Evolutionary conservation across 2,329 filamentous ascomycete genomes (phyloP).

Genomic region (Cryphonectria radicalis): DNA sequence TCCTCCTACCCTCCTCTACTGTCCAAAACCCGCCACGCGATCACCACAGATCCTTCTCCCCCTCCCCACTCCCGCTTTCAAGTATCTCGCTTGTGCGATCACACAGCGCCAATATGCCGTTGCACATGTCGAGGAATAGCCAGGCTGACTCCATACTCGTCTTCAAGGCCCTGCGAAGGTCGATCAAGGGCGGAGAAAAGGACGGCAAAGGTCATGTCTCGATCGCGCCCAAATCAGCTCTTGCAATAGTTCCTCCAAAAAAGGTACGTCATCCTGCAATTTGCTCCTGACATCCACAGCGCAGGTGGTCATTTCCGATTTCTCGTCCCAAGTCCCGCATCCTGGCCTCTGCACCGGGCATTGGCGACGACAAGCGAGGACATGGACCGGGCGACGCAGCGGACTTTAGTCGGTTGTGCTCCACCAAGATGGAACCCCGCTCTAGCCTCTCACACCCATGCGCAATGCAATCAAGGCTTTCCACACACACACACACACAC

Average conservation of each 20-base stretch:
- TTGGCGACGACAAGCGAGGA: constrained; percentile 14
- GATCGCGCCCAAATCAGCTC: constrained; percentile 81
- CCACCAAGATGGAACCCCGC: constrained; percentile 24
- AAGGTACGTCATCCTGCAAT: constrained; percentile 65
- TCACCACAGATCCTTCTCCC: not conserved
- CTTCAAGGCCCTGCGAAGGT: constrained; percentile 77
- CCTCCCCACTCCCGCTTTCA: not conserved
- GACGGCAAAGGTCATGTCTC: constrained; percentile 70
- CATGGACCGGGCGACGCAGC: constrained; percentile 14
- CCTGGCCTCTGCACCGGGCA: constrained; percentile 11
- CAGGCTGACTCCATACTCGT: constrained; percentile 50
- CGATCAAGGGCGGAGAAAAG: constrained; percentile 87
- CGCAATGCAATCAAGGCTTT: not conserved
- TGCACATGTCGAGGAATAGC: constrained; percentile 21
- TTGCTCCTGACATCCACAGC: constrained; percentile 5
- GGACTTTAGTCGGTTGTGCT: constrained; percentile 16
- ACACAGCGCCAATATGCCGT: constrained; percentile 7
- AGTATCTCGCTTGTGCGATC: not conserved
- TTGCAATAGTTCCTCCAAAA: constrained; percentile 89
- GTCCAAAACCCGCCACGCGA: constrained; percentile 6
- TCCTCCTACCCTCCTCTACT: not conserved
- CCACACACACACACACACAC: not conserved
- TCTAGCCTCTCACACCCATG: constrained; percentile 10
- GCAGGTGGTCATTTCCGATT: constrained; percentile 3
- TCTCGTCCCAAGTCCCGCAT: constrained; percentile 1